Evolutionary conservation across 2,329 filamentous ascomycete species (phyloP).

Genomic region (Hirsutella thompsonii): DNA sequence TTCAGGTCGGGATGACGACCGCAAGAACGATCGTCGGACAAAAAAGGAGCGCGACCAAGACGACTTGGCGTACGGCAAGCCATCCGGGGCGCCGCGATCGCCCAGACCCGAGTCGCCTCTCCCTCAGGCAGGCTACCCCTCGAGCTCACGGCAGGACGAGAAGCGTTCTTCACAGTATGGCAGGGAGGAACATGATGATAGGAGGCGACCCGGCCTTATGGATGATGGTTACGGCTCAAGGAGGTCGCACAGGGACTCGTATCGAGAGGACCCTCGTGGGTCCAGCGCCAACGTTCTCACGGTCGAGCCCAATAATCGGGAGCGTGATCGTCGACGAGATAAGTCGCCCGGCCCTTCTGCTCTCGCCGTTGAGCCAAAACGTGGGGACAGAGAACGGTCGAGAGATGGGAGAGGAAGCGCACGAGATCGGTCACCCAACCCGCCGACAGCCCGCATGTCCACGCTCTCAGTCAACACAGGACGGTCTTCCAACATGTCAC

Average conservation of each 20-base stretch:
- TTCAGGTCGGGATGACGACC: slow-evolving; percentile 8
- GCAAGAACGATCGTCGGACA: slow-evolving; percentile 12
- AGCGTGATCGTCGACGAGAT: slow-evolving; percentile 19
- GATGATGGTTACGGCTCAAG: slow-evolving; percentile 9
- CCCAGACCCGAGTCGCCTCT: slow-evolving; percentile 8
- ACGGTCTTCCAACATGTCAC: slow-evolving; percentile 25
- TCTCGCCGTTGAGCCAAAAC: slow-evolving; percentile 10
- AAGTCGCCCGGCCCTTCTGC: slow-evolving; percentile 11
- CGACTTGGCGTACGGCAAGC: slow-evolving; percentile 37
- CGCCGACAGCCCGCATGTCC: slow-evolving; percentile 37
- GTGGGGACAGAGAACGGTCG: slow-evolving; percentile 10
- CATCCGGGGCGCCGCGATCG: slow-evolving; percentile 11
- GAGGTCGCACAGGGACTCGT: slow-evolving; percentile 9
- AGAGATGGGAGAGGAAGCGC: slow-evolving; percentile 20
- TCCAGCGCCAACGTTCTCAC: slow-evolving; percentile 27
- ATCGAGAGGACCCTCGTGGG: slow-evolving; percentile 21
- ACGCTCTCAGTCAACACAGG: slow-evolving; percentile 36
- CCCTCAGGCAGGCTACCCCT: slow-evolving; percentile 16
- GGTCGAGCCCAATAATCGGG: slow-evolving; percentile 24
- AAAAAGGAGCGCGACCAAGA: slow-evolving; percentile 23
- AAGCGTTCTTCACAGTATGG: slow-evolving; percentile 11
- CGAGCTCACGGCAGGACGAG: slow-evolving; percentile 8
- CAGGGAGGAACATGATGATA: slow-evolving; percentile 2
- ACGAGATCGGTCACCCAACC: slow-evolving; percentile 32
- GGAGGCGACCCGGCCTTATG: slow-evolving; percentile 5